Percentiles rank a stretch among this genome's conserved stretches.
Conservation (phyloP, 352 stramenopile species). For the Globisporangium splendens region DNA sequence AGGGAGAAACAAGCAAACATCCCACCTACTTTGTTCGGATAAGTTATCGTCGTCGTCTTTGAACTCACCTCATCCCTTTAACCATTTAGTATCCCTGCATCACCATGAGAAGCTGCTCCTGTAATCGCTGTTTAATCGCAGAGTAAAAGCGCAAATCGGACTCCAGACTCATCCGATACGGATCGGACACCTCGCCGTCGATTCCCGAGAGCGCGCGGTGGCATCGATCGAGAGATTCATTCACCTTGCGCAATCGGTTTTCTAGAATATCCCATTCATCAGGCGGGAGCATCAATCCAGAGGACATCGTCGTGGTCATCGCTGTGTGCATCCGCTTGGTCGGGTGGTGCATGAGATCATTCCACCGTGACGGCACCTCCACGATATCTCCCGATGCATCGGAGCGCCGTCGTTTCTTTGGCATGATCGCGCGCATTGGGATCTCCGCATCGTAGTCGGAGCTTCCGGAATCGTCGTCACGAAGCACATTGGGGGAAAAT, state of each 20-base stretch:
- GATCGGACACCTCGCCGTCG: constrained; percentile 45
- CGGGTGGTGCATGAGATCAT: constrained; percentile 46
- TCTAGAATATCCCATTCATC: constrained; percentile 70
- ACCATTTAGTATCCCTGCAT: constrained; percentile 41
- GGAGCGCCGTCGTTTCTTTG: constrained; percentile 31
- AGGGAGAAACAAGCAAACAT: neutral
- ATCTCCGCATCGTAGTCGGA: constrained; percentile 29
- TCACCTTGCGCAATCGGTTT: constrained; percentile 58
- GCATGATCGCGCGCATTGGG: constrained; percentile 2
- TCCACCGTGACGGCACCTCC: constrained; percentile 27
- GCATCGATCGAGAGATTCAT: constrained; percentile 66
- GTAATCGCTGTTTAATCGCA: constrained; percentile 68
- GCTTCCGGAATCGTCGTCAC: constrained; percentile 23
- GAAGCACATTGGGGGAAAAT: constrained; percentile 21
- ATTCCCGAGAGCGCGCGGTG: constrained; percentile 42
- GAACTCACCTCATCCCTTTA: neutral
- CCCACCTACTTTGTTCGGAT: constrained; percentile 4
- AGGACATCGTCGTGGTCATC: constrained; percentile 28
- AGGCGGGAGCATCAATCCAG: constrained; percentile 42
- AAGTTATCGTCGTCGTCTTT: neutral
- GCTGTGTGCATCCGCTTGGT: constrained; percentile 48
- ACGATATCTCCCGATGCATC: constrained; percentile 33
- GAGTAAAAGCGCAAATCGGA: constrained; percentile 66
- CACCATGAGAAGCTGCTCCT: constrained; percentile 64
- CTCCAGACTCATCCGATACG: constrained; percentile 57